Conservation (phyloP, 441 rosid species). For the Hura crepitans region DNA sequence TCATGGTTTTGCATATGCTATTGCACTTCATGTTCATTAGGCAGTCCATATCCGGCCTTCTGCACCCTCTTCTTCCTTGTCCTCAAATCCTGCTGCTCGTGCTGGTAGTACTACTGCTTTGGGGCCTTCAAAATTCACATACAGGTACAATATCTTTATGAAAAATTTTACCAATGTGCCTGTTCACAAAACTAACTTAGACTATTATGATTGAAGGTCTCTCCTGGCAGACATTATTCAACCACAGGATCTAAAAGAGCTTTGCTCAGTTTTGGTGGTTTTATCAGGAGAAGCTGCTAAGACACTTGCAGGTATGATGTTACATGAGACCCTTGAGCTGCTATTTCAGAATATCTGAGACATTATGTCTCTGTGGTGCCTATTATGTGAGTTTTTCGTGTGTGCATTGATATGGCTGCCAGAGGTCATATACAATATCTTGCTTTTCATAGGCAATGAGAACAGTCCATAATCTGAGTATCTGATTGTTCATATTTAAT, state of each 20-base stretch:
- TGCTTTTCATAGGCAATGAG: too few relatives aligned
- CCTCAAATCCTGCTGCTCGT: slow-evolving; percentile 53
- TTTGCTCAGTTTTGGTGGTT: slow-evolving; percentile 91
- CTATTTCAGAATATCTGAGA: slow-evolving; percentile 3
- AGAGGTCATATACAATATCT: too few relatives aligned
- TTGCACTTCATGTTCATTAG: slow-evolving; percentile 38
- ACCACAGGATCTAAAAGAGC: slow-evolving; percentile 86
- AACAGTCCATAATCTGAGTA: too few relatives aligned
- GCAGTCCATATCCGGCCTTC: slow-evolving; percentile 50
- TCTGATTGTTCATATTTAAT: too few relatives aligned
- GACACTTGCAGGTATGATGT: slow-evolving; percentile 60
- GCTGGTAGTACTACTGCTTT: slow-evolving; percentile 37
- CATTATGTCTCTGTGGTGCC: not conserved
- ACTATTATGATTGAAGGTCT: slow-evolving; percentile 55
- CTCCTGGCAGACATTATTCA: slow-evolving; percentile 92
- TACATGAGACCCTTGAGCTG: slow-evolving; percentile 3
- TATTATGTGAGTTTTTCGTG: not conserved
- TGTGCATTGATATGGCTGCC: slow-evolving; percentile 5
- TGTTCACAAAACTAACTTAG: slow-evolving; percentile 35
- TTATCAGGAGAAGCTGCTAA: slow-evolving; percentile 73
- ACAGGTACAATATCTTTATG: slow-evolving; percentile 50
- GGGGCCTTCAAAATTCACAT: slow-evolving; percentile 68
- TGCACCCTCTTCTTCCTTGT: slow-evolving; percentile 44
- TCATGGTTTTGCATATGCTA: slow-evolving; percentile 15
- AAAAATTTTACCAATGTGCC: slow-evolving; percentile 18